Conservation (phyloP, 495 filamentous ascomycete species). For the Thermochaetoides thermophila region DNA sequence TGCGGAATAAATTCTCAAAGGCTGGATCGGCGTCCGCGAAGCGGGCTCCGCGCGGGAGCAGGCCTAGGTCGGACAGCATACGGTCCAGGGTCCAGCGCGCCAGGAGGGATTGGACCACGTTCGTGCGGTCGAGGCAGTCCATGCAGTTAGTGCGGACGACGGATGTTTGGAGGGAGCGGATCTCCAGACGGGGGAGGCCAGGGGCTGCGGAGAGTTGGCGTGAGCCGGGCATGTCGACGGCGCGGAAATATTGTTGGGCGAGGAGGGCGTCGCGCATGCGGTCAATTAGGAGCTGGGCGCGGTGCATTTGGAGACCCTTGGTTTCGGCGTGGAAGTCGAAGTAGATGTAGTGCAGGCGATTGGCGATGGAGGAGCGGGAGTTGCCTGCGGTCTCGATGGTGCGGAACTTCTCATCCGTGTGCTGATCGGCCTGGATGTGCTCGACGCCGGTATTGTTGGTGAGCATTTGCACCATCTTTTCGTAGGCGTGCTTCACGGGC, state of each 20-base stretch:
- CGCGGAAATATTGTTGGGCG: constrained; percentile 81
- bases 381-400: constrained; percentile 47
- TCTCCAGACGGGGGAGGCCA: constrained; percentile 53
- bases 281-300: constrained; percentile 72
- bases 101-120: constrained; percentile 92
- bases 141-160: constrained; percentile 97
- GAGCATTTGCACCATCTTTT: constrained; percentile 64
- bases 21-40: constrained; percentile 52
- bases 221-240: constrained; percentile 68
- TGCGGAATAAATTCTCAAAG: constrained; percentile 83
- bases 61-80: constrained; percentile 68
- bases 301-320: constrained; percentile 84
- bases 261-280: constrained; percentile 55
- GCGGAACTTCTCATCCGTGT: constrained; percentile 66
- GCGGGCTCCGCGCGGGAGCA: constrained; percentile 54
- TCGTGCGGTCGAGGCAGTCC: constrained; percentile 97
- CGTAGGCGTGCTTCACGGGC: constrained; percentile 79
- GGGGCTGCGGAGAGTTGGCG: too few relatives aligned
- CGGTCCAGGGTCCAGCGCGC: constrained; percentile 75
- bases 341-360: constrained; percentile 86
- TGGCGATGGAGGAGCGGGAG: constrained; percentile 42
- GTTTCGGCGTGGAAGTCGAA: constrained; percentile 98
- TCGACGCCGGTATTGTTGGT: constrained; percentile 55
- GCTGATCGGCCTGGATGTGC: constrained; percentile 36
- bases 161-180: constrained; percentile 62